Conservation (phyloP, 1,284 basidiomycete genomes). For the Phylloboletellus chloephorus region DNA sequence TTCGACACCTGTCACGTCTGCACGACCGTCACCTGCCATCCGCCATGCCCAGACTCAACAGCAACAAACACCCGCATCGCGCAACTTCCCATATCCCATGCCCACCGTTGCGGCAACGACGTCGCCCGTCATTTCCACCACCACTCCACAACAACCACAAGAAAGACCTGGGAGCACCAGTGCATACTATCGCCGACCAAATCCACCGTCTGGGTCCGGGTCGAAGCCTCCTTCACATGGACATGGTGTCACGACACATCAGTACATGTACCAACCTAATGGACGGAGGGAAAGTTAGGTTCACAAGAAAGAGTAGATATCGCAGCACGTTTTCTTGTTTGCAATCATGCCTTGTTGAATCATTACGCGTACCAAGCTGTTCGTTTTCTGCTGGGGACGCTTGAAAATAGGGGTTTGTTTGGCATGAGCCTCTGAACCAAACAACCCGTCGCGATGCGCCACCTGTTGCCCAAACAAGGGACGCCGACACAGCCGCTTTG, state of each 20-base stretch:
- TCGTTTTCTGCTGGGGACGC: constrained; percentile 15
- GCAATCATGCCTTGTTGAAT: constrained; percentile 3
- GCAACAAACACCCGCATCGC: constrained; percentile 25
- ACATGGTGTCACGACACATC: constrained; percentile 33
- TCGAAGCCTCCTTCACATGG: constrained; percentile 33
- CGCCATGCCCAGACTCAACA: constrained; percentile 32
- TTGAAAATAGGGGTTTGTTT: constrained; percentile 18
- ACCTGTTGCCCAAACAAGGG: constrained; percentile 19
- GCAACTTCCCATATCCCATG: constrained; percentile 43
- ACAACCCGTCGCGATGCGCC: constrained; percentile 15
- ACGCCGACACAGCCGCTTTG: constrained; percentile 24
- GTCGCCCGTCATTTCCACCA: constrained; percentile 35
- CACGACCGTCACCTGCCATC: constrained; percentile 29
- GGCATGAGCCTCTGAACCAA: constrained; percentile 24
- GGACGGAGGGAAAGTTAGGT: constrained; percentile 30
- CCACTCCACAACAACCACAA: constrained; percentile 23
- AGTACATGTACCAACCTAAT: constrained; percentile 44
- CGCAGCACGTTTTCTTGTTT: neutral
- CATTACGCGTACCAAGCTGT: constrained; percentile 2
- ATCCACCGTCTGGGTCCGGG: constrained; percentile 25
- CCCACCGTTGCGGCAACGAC: constrained; percentile 39
- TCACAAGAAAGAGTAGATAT: too few relatives aligned
- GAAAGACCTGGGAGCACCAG: constrained; percentile 29
- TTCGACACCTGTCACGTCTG: constrained; percentile 30
- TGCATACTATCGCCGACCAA: constrained; percentile 36